Percentiles rank a stretch among this genome's conserved stretches.
These are phyloP conservation scores for Aspergillus amoenus DNA, from an alignment of 2,329 filamentous ascomycete species.

Conservation along the genomic window DNA sequence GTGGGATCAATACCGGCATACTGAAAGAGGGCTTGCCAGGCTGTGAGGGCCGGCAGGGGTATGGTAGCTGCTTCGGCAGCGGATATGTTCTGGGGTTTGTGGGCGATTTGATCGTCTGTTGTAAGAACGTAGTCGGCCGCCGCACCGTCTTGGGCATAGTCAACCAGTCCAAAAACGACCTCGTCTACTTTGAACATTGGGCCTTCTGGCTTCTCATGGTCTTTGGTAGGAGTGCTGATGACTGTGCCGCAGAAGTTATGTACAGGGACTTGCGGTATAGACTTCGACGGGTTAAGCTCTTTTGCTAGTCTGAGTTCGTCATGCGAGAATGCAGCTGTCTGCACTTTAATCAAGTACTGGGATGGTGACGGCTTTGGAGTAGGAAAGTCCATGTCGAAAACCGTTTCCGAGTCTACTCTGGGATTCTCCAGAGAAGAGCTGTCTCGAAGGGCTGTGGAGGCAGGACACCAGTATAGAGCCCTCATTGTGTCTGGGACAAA, in stretches of 20 bases:
- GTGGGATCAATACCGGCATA: constrained; percentile 35
- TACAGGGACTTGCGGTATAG: constrained; percentile 37
- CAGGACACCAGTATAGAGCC: constrained; percentile 37
- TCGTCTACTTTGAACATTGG: constrained; percentile 43
- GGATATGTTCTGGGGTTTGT: constrained; percentile 38
- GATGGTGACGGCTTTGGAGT: constrained; percentile 34
- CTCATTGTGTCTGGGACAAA: constrained; percentile 39
- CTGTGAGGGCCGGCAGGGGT: constrained; percentile 40
- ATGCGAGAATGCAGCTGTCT: constrained; percentile 39
- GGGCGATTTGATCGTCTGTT: constrained; percentile 38
- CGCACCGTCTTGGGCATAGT: constrained; percentile 39
- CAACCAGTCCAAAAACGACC: constrained; percentile 40
- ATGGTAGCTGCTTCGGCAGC: constrained; percentile 37
- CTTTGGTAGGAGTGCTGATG: constrained; percentile 33
- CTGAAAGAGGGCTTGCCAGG: constrained; percentile 43
- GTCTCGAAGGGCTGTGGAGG: constrained; percentile 18
- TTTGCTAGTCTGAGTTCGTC: constrained; percentile 35
- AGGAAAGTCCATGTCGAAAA: constrained; percentile 37
- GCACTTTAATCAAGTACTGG: constrained; percentile 45
- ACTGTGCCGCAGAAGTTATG: constrained; percentile 44
- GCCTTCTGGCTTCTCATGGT: constrained; percentile 30
- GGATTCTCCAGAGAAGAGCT: constrained; percentile 11
- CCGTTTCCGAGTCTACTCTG: constrained; percentile 27
- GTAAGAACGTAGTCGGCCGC: constrained; percentile 43
- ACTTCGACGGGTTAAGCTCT: constrained; percentile 28